phyloP scores from a whole-genome alignment of 2,329 filamentous ascomycete genomes.

The Arthrobotrys sinensis region DNA sequence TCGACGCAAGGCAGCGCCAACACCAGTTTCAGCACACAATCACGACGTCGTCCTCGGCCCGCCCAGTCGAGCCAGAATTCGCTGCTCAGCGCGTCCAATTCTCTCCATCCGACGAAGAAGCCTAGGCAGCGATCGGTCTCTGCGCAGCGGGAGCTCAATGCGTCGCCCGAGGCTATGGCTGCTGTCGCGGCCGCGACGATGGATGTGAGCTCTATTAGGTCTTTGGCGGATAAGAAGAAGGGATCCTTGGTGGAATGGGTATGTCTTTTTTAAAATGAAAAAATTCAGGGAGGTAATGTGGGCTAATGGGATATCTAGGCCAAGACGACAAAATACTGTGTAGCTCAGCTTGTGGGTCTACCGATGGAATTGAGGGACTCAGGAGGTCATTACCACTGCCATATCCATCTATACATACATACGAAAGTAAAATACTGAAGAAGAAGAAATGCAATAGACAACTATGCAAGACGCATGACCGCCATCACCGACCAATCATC shows the following conservation, averaged over 20 bases:
- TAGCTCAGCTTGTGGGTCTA: slow-evolving; percentile 63
- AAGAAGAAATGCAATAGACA: slow-evolving; percentile 17
- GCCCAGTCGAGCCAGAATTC: slow-evolving; percentile 47
- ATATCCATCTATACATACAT: background rate
- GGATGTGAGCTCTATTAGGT: slow-evolving; percentile 59
- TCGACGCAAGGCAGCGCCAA: slow-evolving; percentile 51
- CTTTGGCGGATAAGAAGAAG: slow-evolving; percentile 60
- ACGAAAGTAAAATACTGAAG: background rate
- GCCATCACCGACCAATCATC: slow-evolving; percentile 71
- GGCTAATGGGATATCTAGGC: slow-evolving; percentile 60
- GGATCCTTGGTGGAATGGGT: slow-evolving; percentile 59
- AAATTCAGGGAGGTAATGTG: background rate
- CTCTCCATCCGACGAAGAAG: slow-evolving; percentile 52
- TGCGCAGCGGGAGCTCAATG: slow-evolving; percentile 56
- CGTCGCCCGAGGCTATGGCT: slow-evolving; percentile 55
- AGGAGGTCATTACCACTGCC: slow-evolving; percentile 55
- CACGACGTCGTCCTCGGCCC: slow-evolving; percentile 49
- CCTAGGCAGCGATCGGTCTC: slow-evolving; percentile 52
- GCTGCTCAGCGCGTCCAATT: slow-evolving; percentile 53
- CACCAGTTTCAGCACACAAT: slow-evolving; percentile 55
- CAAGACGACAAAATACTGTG: slow-evolving; percentile 64
- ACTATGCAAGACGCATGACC: slow-evolving; percentile 65
- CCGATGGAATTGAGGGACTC: slow-evolving; percentile 62
- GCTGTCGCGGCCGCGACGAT: slow-evolving; percentile 56
- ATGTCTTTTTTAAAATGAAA: slow-evolving; percentile 7